These are phyloP conservation scores for Zalaria obscura DNA, from an alignment of 2,329 filamentous ascomycete genomes.

Conservation along the genomic window DNA sequence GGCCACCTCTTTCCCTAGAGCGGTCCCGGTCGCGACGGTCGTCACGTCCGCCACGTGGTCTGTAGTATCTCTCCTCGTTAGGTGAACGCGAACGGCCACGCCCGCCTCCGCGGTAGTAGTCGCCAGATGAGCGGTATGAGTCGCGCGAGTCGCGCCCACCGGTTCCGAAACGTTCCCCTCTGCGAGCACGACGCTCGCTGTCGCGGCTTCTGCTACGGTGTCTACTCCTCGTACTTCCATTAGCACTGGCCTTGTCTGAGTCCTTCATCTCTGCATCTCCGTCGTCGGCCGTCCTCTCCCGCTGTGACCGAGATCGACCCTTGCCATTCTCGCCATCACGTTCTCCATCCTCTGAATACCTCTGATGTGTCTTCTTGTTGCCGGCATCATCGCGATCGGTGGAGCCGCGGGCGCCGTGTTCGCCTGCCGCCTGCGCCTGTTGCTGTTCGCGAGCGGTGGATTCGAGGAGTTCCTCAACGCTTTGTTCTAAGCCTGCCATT, in stretches of 20 bases:
- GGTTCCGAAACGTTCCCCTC: background rate
- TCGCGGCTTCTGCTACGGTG: constrained; percentile 13
- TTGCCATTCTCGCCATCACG: constrained; percentile 1
- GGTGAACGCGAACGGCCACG: constrained; percentile 19
- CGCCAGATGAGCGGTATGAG: constrained; percentile 14
- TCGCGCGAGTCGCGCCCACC: constrained; percentile 5
- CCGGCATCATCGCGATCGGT: constrained; percentile 35
- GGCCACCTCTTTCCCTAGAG: constrained; percentile 24
- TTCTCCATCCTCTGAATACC: background rate
- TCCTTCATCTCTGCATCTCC: constrained; percentile 2
- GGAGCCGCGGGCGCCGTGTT: constrained; percentile 21
- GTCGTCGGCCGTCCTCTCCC: background rate
- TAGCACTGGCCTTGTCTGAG: constrained; percentile 20
- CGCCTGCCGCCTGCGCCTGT: constrained; percentile 28
- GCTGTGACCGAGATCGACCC: background rate
- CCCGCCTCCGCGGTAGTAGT: constrained; percentile 24
- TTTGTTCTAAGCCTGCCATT: constrained; percentile 8
- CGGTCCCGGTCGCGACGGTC: constrained; percentile 37
- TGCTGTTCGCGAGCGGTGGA: constrained; percentile 24
- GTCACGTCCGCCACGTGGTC: constrained; percentile 22
- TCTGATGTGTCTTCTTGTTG: background rate
- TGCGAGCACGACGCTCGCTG: constrained; percentile 7
- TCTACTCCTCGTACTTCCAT: constrained; percentile 20
- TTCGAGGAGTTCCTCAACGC: constrained; percentile 79
- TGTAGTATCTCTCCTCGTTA: constrained; percentile 22